Evolutionary conservation across 306 rosid species (phyloP).

Genomic region (Cucurbita argyrosperma): DNA sequence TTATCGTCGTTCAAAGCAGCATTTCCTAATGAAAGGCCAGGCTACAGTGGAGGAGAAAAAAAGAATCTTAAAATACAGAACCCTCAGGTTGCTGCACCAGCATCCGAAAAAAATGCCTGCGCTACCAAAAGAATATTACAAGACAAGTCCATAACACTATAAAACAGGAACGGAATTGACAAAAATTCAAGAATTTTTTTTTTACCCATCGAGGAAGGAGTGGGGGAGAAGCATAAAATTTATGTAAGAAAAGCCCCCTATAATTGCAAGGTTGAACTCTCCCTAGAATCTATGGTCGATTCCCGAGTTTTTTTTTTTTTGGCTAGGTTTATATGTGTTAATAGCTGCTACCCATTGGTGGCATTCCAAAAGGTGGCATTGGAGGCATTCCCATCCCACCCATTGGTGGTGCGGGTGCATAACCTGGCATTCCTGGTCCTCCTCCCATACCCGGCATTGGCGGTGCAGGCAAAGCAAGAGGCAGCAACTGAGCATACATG

Average conservation of each 20-base stretch:
- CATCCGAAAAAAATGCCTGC: conserved; percentile 57
- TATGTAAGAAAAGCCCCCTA: conserved; percentile 23
- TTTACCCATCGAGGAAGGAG: not conserved
- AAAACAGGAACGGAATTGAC: conserved; percentile 37
- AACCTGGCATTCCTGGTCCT: conserved; percentile 65
- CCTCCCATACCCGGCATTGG: conserved; percentile 93
- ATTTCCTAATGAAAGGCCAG: conserved; percentile 4
- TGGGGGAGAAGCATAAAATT: conserved; percentile 3
- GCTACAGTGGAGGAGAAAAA: conserved; percentile 23
- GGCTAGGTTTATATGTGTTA: conserved; percentile 15
- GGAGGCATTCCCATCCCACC: conserved; percentile 99
- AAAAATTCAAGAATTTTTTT: conserved; percentile 1
- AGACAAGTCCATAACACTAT: conserved; percentile 33
- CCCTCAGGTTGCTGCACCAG: conserved; percentile 20
- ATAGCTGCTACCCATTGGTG: conserved; percentile 89
- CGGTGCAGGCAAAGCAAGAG: conserved; percentile 97
- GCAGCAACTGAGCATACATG: conserved; percentile 94
- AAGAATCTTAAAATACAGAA: conserved; percentile 6
- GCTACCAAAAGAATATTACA: conserved; percentile 66
- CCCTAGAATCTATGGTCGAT: conserved; percentile 15
- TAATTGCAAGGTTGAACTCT: conserved; percentile 13
- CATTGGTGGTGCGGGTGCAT: conserved; percentile 66
- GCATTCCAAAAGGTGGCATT: conserved; percentile 97
- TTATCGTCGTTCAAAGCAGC: not conserved
- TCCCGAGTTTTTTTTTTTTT: not conserved